phyloP scores from a whole-genome alignment of 495 filamentous ascomycete genomes.

The Penicillium antarcticum region DNA sequence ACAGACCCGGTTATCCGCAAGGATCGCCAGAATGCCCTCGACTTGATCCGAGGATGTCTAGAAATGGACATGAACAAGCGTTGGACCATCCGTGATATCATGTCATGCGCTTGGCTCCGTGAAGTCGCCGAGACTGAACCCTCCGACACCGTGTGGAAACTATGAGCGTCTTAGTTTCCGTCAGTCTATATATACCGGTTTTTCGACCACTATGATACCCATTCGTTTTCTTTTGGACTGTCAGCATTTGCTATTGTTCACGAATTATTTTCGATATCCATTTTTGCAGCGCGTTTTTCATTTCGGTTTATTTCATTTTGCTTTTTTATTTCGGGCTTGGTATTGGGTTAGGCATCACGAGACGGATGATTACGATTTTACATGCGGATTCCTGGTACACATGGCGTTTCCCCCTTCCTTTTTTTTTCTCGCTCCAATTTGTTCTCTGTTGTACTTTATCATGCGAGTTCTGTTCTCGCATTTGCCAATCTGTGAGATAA shows the following conservation, averaged over 20 bases:
- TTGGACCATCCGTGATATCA: constrained; percentile 51
- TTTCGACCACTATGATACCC: constrained; percentile 15
- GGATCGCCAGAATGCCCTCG: constrained; percentile 43
- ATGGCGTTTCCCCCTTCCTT: constrained; percentile 2
- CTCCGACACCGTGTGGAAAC: constrained; percentile 34
- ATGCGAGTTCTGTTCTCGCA: background rate
- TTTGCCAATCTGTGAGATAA: background rate
- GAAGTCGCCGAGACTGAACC: constrained; percentile 28
- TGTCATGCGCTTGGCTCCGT: constrained; percentile 56
- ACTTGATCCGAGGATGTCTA: constrained; percentile 50
- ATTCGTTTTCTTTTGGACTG: constrained; percentile 5
- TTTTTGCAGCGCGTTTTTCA: constrained; percentile 1
- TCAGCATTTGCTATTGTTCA: background rate
- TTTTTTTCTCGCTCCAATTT: background rate
- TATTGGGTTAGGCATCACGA: background rate
- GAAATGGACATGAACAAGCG: constrained; percentile 48
- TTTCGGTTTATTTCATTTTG: background rate
- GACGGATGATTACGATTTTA: constrained; percentile 3
- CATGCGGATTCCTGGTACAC: background rate
- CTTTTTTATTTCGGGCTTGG: background rate
- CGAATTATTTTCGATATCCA: background rate
- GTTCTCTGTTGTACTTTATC: background rate
- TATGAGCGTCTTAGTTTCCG: constrained; percentile 18
- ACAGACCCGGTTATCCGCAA: constrained; percentile 15
- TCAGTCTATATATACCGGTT: background rate